These are phyloP conservation scores for Vararia minispora DNA, from an alignment of 768 basidiomycete species.

Conservation along the genomic window DNA sequence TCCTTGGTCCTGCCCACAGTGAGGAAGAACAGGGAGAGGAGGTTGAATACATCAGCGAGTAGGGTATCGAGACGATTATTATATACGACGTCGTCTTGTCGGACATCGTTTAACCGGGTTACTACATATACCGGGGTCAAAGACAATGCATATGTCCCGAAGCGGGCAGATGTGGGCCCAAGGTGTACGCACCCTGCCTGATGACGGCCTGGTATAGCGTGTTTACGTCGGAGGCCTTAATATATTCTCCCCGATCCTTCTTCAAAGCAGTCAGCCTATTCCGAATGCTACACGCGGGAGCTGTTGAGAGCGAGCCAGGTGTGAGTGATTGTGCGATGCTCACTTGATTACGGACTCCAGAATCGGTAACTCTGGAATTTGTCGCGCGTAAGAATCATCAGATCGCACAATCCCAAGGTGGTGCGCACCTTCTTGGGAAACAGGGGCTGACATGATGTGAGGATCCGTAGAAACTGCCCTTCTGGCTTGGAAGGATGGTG, in stretches of 20 bases:
- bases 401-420: conserved; percentile 13
- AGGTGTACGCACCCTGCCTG: conserved; percentile 63
- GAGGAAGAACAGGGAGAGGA: conserved; percentile 94
- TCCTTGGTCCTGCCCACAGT: conserved; percentile 95
- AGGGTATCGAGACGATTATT: conserved; percentile 93
- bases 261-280: conserved; percentile 92
- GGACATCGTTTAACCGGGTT: conserved; percentile 83
- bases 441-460: conserved; percentile 47
- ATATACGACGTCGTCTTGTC: conserved; percentile 62
- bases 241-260: conserved; percentile 86
- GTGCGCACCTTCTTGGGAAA: conserved; percentile 73
- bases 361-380: conserved; percentile 69
- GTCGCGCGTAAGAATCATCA: conserved; percentile 11
- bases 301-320: not conserved
- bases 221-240: conserved; percentile 89
- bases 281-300: conserved; percentile 54
- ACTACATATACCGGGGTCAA: conserved; percentile 33
- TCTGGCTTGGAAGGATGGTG: too few species aligned
- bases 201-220: conserved; percentile 87
- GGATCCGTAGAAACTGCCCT: conserved; percentile 4
- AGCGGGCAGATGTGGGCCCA: not conserved
- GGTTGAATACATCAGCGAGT: conserved; percentile 89
- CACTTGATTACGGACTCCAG: conserved; percentile 92
- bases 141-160: not conserved
- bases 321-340: conserved; percentile 13